Conservation (phyloP, 495 filamentous ascomycete species). For the Annulohypoxylon bovei region DNA sequence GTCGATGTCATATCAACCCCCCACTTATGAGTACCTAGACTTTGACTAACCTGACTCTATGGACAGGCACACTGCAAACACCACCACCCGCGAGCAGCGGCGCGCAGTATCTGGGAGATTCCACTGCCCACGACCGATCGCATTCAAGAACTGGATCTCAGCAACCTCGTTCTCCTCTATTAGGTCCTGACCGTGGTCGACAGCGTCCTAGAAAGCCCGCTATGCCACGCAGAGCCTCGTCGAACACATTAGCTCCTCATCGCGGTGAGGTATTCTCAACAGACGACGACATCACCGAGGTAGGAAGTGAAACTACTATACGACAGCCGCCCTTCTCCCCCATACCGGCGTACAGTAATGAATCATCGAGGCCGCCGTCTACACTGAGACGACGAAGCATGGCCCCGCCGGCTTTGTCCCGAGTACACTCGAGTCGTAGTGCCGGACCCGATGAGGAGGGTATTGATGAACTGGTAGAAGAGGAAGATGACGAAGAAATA, state of each 20-base stretch:
- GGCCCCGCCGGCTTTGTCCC: constrained; percentile 67
- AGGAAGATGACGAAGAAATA: constrained; percentile 40
- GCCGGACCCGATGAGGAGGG: constrained; percentile 60
- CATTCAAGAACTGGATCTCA: constrained; percentile 43
- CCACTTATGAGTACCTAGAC: constrained; percentile 3
- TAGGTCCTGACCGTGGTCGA: constrained; percentile 66
- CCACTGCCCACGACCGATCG: constrained; percentile 47
- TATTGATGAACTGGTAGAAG: constrained; percentile 49
- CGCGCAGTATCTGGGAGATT: constrained; percentile 43
- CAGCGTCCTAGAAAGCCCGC: constrained; percentile 73
- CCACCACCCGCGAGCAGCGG: constrained; percentile 37
- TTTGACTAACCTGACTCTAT: constrained; percentile 36
- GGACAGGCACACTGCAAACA: constrained; percentile 50
- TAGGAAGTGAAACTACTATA: constrained; percentile 67
- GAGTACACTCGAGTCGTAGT: constrained; percentile 62
- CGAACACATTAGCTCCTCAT: constrained; percentile 76
- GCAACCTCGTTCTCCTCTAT: constrained; percentile 59
- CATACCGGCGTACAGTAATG: constrained; percentile 42
- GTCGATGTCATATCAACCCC: constrained; percentile 20
- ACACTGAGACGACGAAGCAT: constrained; percentile 74
- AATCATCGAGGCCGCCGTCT: constrained; percentile 56
- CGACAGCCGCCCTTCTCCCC: constrained; percentile 42
- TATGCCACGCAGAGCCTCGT: constrained; percentile 75
- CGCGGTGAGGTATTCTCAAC: constrained; percentile 91
- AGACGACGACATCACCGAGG: constrained; percentile 88